Evolutionary conservation across 129 eudicot species (phyloP).

Genomic region (Pseudognaphalium luteoalbum): DNA sequence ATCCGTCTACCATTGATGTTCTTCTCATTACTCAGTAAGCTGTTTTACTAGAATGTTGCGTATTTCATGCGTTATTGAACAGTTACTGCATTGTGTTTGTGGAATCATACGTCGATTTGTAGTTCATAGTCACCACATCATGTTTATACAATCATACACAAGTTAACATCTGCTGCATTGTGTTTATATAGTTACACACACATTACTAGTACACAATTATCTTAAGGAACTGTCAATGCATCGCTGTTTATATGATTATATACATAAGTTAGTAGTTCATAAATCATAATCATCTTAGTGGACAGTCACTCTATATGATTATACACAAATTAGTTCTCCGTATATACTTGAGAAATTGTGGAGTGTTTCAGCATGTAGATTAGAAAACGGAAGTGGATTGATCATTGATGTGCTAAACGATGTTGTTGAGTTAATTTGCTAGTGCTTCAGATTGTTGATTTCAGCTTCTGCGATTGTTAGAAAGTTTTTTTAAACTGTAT

Average conservation of each 20-base stretch:
- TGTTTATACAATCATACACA: too few species aligned
- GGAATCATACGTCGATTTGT: neutral
- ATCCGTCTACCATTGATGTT: conserved; percentile 86
- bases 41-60: neutral
- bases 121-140: neutral
- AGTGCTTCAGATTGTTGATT: neutral
- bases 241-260: too few species aligned
- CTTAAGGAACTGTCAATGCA: neutral
- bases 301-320: neutral
- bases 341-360: neutral
- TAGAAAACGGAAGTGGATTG: neutral
- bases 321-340: neutral
- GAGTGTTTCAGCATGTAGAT: neutral
- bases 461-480: neutral
- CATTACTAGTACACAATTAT: too few species aligned
- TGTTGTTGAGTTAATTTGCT: neutral
- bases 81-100: neutral
- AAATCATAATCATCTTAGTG: too few species aligned
- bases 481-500: neutral
- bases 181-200: neutral
- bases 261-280: too few species aligned
- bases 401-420: neutral
- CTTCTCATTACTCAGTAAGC: conserved; percentile 93
- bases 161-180: neutral
- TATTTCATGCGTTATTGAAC: too few species aligned